Percentiles rank a stretch among this genome's conserved stretches.
Evolutionary conservation across 805 yeast species (phyloP).

Genomic region (Ogataea pilisensis): DNA sequence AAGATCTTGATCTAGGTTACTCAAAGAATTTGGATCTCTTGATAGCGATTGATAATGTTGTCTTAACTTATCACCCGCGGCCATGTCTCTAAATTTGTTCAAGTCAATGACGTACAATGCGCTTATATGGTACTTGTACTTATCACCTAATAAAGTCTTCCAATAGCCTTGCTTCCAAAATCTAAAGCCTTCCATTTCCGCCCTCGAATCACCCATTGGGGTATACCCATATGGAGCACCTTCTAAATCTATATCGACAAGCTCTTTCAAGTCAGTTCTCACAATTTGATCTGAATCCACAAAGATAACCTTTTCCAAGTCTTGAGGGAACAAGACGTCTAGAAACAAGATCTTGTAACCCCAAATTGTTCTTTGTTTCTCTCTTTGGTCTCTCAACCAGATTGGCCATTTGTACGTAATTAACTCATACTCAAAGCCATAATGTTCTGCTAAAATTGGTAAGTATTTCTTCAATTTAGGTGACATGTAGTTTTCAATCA

Average conservation of each 20-base stretch:
- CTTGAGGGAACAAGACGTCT: conserved; percentile 83
- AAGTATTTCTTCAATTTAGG: conserved; percentile 59
- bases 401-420: conserved; percentile 90
- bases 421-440: conserved; percentile 67
- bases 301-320: conserved; percentile 69
- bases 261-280: conserved; percentile 67
- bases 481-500: conserved; percentile 76
- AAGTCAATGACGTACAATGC: conserved; percentile 84
- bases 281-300: conserved; percentile 85
- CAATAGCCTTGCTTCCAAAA: conserved; percentile 96
- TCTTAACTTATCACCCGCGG: conserved; percentile 78
- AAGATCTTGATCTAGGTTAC: conserved; percentile 87
- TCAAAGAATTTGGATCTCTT: conserved; percentile 71
- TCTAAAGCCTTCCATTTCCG: conserved; percentile 77
- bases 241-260: conserved; percentile 62
- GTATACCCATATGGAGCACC: conserved; percentile 86
- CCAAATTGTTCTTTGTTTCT: conserved; percentile 77
- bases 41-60: conserved; percentile 81
- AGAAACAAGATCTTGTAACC: conserved; percentile 83
- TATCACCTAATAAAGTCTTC: conserved; percentile 55
- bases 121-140: conserved; percentile 71
- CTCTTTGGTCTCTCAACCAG: conserved; percentile 79
- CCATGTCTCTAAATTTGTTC: conserved; percentile 53
- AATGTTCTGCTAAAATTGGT: conserved; percentile 53
- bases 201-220: conserved; percentile 80